Percentiles rank a stretch among this genome's conserved stretches.
These are phyloP conservation scores for Nicotiana rustica DNA, from an alignment of 305 asterid genomes.

Conservation along the genomic window DNA sequence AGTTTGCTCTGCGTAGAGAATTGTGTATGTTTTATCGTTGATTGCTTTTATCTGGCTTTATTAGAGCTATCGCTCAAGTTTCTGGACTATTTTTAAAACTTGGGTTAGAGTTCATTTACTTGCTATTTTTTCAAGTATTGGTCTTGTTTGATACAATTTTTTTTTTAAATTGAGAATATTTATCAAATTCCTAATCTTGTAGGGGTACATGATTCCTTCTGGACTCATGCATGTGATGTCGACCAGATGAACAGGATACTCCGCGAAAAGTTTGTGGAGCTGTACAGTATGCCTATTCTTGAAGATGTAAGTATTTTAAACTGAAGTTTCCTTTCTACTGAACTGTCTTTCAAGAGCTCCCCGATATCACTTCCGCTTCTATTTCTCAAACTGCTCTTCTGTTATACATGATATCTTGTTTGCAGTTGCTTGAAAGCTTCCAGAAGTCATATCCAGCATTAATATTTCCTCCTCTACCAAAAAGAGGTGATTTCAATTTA, in stretches of 20 bases:
- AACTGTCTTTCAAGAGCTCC: background rate
- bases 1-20: constrained; percentile 17
- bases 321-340: background rate
- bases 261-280: constrained; percentile 85
- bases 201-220: constrained; percentile 98
- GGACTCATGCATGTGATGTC: constrained; percentile 96
- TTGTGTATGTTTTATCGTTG: background rate
- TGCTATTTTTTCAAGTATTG: background rate
- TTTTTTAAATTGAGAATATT: background rate
- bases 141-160: background rate
- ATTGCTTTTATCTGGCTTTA: background rate
- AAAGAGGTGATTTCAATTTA: constrained; percentile 80
- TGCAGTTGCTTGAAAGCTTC: constrained; percentile 86
- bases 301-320: constrained; percentile 73
- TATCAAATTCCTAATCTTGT: constrained; percentile 37
- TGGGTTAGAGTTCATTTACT: background rate
- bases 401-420: constrained; percentile 22
- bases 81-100: background rate
- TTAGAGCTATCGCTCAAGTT: background rate
- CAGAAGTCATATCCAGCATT: constrained; percentile 72
- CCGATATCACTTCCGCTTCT: background rate
- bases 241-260: constrained; percentile 86
- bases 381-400: background rate
- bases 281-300: constrained; percentile 79
- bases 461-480: constrained; percentile 78